Evolutionary conservation across 768 basidiomycete species (phyloP).

Genomic region (Crassisporium funariophilum): DNA sequence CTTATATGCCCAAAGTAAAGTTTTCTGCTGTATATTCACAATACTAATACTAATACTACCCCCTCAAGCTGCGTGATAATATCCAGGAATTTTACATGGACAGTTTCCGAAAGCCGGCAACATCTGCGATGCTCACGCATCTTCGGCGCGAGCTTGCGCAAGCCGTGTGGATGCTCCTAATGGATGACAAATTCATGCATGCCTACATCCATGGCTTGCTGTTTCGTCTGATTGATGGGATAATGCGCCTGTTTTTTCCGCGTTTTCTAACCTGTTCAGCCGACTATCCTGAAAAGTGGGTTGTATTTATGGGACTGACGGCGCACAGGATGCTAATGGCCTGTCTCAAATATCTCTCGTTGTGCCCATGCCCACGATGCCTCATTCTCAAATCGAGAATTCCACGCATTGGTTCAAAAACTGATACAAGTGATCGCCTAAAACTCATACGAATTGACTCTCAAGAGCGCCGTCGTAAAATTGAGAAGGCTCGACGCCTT

Average conservation of each 20-base stretch:
- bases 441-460: constrained; percentile 9
- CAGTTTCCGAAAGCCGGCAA: constrained; percentile 2
- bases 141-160: constrained; percentile 36
- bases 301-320: background rate
- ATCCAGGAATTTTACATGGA: constrained; percentile 22
- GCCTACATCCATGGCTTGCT: constrained; percentile 37
- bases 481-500: too few relatives aligned
- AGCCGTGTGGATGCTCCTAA: constrained; percentile 30
- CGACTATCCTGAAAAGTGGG: constrained; percentile 44
- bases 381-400: constrained; percentile 26
- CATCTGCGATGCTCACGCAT: constrained; percentile 28
- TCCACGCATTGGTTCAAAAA: constrained; percentile 29
- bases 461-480: too few relatives aligned
- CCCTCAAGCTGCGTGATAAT: constrained; percentile 11
- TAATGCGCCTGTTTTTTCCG: constrained; percentile 31
- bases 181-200: constrained; percentile 34
- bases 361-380: constrained; percentile 39
- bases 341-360: constrained; percentile 30
- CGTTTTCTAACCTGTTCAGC: constrained; percentile 38
- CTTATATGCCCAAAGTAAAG: constrained; percentile 42
- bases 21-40: background rate
- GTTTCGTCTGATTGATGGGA: constrained; percentile 31
- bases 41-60: constrained; percentile 14
- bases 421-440: constrained; percentile 14
- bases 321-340: constrained; percentile 26